A percentile compares a stretch with the other conserved stretches of the same genome.
These are phyloP conservation scores for Xerocomellus intermedius DNA, from an alignment of 768 basidiomycete genomes.

Conservation along the genomic window DNA sequence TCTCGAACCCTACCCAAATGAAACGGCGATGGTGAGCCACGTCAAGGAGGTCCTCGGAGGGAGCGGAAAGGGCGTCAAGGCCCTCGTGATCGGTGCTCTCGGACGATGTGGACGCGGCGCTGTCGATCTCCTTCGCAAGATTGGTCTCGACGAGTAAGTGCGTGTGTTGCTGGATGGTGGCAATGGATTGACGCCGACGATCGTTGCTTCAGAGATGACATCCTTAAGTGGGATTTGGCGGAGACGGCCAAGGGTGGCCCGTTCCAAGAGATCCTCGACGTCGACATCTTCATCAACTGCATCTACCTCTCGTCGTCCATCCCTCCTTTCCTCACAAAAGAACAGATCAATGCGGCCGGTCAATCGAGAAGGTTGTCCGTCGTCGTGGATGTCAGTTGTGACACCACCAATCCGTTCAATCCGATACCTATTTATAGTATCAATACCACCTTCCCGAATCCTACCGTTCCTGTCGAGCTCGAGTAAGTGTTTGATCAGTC, in stretches of 20 bases:
- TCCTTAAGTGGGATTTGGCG: conserved; percentile 95
- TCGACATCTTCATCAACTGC: conserved; percentile 98
- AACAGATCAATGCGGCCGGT: conserved; percentile 74
- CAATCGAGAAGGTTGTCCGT: conserved; percentile 64
- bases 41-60: conserved; percentile 68
- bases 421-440: conserved; percentile 93
- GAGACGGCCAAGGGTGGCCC: conserved; percentile 98
- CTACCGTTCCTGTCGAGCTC: conserved; percentile 84
- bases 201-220: conserved; percentile 65
- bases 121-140: conserved; percentile 92
- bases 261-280: conserved; percentile 91
- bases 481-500: conserved; percentile 49
- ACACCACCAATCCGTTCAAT: conserved; percentile 98
- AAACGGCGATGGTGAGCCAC: conserved; percentile 73
- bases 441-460: conserved; percentile 92
- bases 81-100: conserved; percentile 93
- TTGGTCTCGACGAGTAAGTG: conserved; percentile 89
- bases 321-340: conserved; percentile 75
- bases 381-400: conserved; percentile 97
- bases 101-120: conserved; percentile 95
- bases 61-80: conserved; percentile 72
- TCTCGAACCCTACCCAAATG: conserved; percentile 81
- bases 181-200: background rate
- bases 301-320: conserved; percentile 91
- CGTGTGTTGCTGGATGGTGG: conserved; percentile 29